Percentiles rank a stretch among this genome's conserved stretches.
These are phyloP conservation scores for Brachypodium distachyon DNA, from an alignment of 202 grass and related monocot genomes.

Conservation along the genomic window DNA sequence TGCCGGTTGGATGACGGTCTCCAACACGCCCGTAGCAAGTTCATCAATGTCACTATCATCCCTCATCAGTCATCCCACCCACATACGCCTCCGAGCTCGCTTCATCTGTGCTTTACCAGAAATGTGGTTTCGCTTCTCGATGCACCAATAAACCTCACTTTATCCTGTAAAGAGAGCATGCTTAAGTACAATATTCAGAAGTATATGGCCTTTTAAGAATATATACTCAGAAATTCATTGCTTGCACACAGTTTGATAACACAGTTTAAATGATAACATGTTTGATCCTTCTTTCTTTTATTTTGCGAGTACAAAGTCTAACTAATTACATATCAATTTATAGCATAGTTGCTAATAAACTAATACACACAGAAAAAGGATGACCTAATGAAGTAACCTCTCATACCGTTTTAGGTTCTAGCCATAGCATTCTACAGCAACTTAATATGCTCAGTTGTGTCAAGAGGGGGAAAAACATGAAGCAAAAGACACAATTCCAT, in stretches of 20 bases:
- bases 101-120: conserved; percentile 26
- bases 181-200: conserved; percentile 1
- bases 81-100: conserved; percentile 28
- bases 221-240: neutral
- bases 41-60: conserved; percentile 81
- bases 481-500: neutral
- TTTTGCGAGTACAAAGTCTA: neutral
- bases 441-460: neutral
- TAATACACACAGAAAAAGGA: neutral
- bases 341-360: neutral
- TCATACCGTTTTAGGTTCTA: neutral
- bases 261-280: neutral
- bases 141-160: neutral
- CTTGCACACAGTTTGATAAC: neutral
- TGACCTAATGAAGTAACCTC: neutral
- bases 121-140: conserved; percentile 8
- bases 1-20: conserved; percentile 51
- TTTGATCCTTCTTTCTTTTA: neutral
- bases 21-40: conserved; percentile 87
- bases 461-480: neutral
- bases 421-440: neutral
- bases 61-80: conserved; percentile 62
- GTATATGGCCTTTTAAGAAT: neutral
- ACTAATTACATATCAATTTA: neutral
- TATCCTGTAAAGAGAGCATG: conserved; percentile 21